Conservation (phyloP, 2,329 filamentous ascomycete species). For the Fusarium veterinarium region DNA sequence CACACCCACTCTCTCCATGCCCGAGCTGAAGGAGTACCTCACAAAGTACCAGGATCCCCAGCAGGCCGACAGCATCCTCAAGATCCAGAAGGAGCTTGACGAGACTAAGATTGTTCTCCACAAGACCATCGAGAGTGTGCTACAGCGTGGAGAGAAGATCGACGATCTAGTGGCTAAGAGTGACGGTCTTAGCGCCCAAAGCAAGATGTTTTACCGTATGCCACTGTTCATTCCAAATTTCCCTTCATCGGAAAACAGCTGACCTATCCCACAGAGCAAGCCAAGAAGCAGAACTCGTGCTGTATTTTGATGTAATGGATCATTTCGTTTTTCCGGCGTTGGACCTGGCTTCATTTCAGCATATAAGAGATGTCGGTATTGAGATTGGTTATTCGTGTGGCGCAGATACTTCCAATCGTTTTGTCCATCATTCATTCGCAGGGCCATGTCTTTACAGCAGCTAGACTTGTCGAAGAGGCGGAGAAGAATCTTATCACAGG, state of each 20-base stretch:
- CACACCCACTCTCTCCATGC: constrained; percentile 69
- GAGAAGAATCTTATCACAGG: constrained; percentile 11
- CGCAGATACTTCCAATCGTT: constrained; percentile 45
- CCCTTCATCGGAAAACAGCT: not conserved
- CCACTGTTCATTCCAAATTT: constrained; percentile 25
- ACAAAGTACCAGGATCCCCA: constrained; percentile 84
- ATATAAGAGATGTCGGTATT: constrained; percentile 44
- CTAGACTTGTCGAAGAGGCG: constrained; percentile 20
- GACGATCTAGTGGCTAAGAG: constrained; percentile 94
- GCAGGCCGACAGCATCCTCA: constrained; percentile 91
- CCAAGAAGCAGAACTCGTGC: constrained; percentile 85
- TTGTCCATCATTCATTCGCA: constrained; percentile 41
- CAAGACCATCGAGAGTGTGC: constrained; percentile 90
- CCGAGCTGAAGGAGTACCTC: constrained; percentile 81
- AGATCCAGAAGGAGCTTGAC: constrained; percentile 96
- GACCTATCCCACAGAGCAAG: constrained; percentile 61
- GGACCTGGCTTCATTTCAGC: constrained; percentile 47
- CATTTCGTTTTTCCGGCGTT: constrained; percentile 48
- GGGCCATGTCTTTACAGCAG: constrained; percentile 37
- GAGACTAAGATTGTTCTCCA: constrained; percentile 98
- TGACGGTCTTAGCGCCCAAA: constrained; percentile 87
- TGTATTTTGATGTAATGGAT: constrained; percentile 72
- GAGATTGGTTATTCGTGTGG: constrained; percentile 50
- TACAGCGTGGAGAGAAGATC: constrained; percentile 96
- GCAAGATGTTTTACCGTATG: constrained; percentile 97